Conservation (phyloP, 768 basidiomycete species). For the Lanmaoa pseudosensibilis region DNA sequence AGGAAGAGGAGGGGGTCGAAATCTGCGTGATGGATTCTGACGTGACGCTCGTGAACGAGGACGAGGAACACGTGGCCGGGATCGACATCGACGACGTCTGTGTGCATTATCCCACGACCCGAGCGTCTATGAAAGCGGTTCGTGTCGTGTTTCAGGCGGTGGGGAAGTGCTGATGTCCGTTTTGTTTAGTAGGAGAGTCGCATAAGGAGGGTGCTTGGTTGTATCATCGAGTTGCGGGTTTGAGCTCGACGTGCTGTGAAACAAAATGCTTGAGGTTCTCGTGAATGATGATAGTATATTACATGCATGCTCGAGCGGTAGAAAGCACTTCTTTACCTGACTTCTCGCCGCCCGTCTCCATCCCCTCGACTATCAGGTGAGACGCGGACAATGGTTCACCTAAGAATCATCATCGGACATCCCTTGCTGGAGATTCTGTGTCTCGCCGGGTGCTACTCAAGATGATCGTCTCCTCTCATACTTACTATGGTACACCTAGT, state of each 20-base stretch:
- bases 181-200: slow-evolving; percentile 16
- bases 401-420: not conserved
- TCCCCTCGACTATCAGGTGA: not conserved
- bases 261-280: not conserved
- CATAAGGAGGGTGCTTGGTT: slow-evolving; percentile 4
- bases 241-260: not conserved
- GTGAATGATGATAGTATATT: not conserved
- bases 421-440: not conserved
- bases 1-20: not conserved
- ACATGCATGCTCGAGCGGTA: not conserved
- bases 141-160: not conserved
- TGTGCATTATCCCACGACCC: slow-evolving; percentile 17
- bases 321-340: not conserved
- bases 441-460: not conserved
- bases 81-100: slow-evolving; percentile 22
- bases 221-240: slow-evolving; percentile 18
- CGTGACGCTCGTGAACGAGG: slow-evolving; percentile 30
- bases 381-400: too few relatives aligned
- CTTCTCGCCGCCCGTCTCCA: not conserved
- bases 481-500: not conserved
- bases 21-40: slow-evolving; percentile 24
- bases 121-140: slow-evolving; percentile 27
- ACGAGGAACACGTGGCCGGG: slow-evolving; percentile 9
- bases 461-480: not conserved
- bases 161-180: not conserved